Base-by-base conservation (phyloP, 495 filamentous ascomycete species). In the Pseudoneurospora amorphoporcata region DNA sequence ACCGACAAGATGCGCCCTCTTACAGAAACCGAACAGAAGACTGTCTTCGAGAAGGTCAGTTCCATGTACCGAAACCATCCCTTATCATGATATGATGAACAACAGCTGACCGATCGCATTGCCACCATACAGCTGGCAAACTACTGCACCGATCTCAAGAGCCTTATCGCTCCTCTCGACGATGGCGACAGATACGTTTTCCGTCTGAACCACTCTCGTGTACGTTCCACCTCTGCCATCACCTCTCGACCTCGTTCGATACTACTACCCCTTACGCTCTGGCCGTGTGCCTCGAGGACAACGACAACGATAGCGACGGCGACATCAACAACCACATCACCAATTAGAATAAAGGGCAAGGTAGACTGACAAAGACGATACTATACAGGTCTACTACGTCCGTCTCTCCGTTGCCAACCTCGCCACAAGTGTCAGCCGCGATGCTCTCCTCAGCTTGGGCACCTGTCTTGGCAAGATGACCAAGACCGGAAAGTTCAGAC, bases 391-490 rank as follows among this genome's bases (percentile, higher is more conserved):
- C 72, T 99, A 94, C 85, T 97, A 97, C 79, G 89, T 97, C 68
- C 90, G 90, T 68, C 88, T 95, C 68, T 90, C 90, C 3, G 86
- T 98, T 71, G 95, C 94, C 47, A 98, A 98, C 79, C 84, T 97
- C n/a, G 94, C 95, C 12, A 94, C 92, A 3, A 90, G 88, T 39
- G 87, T 98, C 72, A 87, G 92, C 32, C 89, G 95, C 68, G 88
- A 91, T 73, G 88, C 88, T 71, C 87, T 98, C 8, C 88, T 97
- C 45, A 92, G 90, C 1, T 80, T 96, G n/a, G 95, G 95, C 12
- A 94, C 92, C 8, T 95, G 92, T 79, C 80, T 96, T 38, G 86
- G 89, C 69, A 95, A 94, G 80, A 93, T 97, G 83, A 97, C 93
- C 68, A 97, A 98, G 87, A 91, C 92, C 5, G 91, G 92, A 37